These are phyloP conservation scores for Podospora appendiculata DNA, from an alignment of 495 filamentous ascomycete species.

Conservation along the genomic window DNA sequence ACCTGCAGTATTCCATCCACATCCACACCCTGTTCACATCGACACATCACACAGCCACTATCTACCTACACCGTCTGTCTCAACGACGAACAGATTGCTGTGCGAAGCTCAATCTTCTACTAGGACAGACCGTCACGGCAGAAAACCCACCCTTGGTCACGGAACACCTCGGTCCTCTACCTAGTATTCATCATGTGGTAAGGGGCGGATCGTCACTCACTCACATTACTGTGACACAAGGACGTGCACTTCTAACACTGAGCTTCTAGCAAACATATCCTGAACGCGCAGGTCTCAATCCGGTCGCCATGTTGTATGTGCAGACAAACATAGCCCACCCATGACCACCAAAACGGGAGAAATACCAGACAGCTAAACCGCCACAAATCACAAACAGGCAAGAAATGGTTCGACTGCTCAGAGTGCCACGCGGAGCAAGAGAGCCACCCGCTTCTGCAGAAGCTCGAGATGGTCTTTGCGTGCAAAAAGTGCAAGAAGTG, in stretches of 20 bases:
- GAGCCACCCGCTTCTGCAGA: conserved; percentile 65
- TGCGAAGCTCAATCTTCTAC: too few relatives aligned
- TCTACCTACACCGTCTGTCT: too few relatives aligned
- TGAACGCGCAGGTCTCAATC: conserved; percentile 96
- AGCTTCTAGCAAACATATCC: conserved; percentile 73
- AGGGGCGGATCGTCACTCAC: background rate
- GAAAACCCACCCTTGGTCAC: too few relatives aligned
- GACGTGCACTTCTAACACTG: background rate
- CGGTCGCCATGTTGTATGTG: conserved; percentile 86
- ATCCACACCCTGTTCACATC: too few relatives aligned
- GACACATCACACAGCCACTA: too few relatives aligned
- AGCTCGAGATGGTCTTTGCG: conserved; percentile 82
- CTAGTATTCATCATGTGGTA: conserved; percentile 1
- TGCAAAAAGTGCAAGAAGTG: conserved; percentile 99
- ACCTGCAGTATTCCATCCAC: too few relatives aligned
- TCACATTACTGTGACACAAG: background rate
- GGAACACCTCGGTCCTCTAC: too few relatives aligned
- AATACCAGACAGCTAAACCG: background rate
- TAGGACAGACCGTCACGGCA: too few relatives aligned
- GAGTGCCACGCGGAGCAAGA: conserved; percentile 86
- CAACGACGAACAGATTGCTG: too few relatives aligned
- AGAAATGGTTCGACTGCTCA: conserved; percentile 98
- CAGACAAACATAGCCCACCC: background rate
- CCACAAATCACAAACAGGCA: conserved; percentile 41
- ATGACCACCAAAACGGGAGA: background rate